phyloP scores from a whole-genome alignment of 805 yeast genomes.

The Ogataea salicorniae region DNA sequence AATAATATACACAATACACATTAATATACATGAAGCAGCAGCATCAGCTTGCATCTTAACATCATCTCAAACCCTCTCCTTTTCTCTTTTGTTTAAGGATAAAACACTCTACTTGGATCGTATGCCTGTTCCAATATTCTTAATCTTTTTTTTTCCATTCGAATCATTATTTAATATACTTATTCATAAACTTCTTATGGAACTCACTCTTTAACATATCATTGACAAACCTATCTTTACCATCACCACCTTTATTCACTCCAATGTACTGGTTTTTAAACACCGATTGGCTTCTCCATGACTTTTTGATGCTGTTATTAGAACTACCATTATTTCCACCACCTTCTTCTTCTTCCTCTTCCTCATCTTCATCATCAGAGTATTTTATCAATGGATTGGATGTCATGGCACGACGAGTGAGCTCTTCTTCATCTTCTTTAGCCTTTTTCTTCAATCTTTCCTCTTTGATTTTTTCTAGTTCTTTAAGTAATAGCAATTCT shows the following conservation, averaged over 20 bases:
- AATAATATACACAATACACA: no score
- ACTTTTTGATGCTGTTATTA: constrained; percentile 9
- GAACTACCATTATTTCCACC: constrained; percentile 9
- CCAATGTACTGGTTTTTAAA: constrained; percentile 20
- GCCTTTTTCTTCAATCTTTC: constrained; percentile 28
- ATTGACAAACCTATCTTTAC: constrained; percentile 22
- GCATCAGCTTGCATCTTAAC: no score
- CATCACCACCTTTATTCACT: constrained; percentile 5
- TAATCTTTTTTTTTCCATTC: no score
- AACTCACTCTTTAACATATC: constrained; percentile 35
- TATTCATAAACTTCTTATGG: constrained; percentile 38
- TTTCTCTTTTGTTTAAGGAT: no score
- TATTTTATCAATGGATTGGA: constrained; percentile 25
- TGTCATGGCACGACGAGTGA: constrained; percentile 17
- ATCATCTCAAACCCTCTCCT: no score
- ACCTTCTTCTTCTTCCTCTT: constrained; percentile 7
- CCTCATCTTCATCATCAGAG: constrained; percentile 5
- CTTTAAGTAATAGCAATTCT: constrained; percentile 33
- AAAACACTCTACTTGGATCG: no score
- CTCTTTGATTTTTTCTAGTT: constrained; percentile 34
- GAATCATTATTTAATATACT: constrained; percentile 28
- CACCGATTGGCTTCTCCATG: constrained; percentile 35
- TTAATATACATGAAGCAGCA: no score
- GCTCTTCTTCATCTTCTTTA: constrained; percentile 24
- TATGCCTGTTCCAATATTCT: no score